Evolutionary conservation across 2,329 filamentous ascomycete genomes (phyloP), one percentile per base, ranked within the genome.

Genomic region (Cordyceps farinosa): DNA sequence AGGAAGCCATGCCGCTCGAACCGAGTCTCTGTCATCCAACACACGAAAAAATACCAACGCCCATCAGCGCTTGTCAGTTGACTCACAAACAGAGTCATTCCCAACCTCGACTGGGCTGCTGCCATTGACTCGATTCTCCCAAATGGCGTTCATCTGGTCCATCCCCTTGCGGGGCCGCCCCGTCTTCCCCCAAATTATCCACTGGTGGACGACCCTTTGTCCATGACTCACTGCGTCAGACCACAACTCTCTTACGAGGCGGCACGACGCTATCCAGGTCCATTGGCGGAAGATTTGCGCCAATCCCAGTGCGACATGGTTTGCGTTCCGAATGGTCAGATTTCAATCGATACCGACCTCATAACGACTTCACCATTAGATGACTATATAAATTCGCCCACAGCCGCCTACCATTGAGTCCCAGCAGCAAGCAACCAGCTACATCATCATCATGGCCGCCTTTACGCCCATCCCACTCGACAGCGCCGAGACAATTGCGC

Each of bases 391-490:
- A n/a, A 54, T 4, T 5, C 22, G n/a, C 17, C 52, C n/a, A 15
- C 9, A 3, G 29, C 13, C 34, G 3, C 22, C n/a, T 44, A 36
- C 30, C 42, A 48, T 48, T 38, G 55, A 38, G 29, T 8, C 30
- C 7, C 9, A 42, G n/a, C 45, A 42, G 15, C 22, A 29, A 44
- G 4, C 30, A 53, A 40, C 32, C 30, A 56, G 30, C 61, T 53
- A 27, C 27, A 10, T 38, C 53, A 44, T 58, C 47, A 52, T 15
- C 27, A 63, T 63, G 61, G 52, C 61, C 30, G 29, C 61, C 34
- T 63, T 63, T 22, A 58, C 61, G 9, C 45, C 61, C 36, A 56
- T 63, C 29, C 38, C 61, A n/a, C 53, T 57, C n/a, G 53, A 51
- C 53, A 34, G 45, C 45, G 61, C 61, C 27, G 61, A 63, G 29